A percentile compares a stretch with the other conserved stretches of the same genome.
Conservation (phyloP, 805 yeast genomes). For the Cyberlindnera mrakii region DNA sequence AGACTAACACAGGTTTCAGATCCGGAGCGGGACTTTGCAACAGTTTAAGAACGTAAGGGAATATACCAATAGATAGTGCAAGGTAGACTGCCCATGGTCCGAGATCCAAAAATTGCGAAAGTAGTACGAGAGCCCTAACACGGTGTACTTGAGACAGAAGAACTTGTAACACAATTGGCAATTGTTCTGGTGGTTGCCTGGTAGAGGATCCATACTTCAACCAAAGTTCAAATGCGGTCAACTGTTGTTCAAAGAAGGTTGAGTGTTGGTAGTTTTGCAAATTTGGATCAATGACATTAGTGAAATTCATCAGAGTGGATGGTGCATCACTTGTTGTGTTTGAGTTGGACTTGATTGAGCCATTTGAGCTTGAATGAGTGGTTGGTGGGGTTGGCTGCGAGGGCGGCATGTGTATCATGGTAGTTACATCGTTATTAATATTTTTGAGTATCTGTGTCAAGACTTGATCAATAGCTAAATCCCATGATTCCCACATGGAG, state of each 20-base stretch:
- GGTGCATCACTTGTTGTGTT: background rate
- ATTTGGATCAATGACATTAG: constrained; percentile 4
- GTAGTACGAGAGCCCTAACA: constrained; percentile 74
- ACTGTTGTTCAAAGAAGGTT: constrained; percentile 90
- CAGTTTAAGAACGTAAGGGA: constrained; percentile 87
- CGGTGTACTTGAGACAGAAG: constrained; percentile 91
- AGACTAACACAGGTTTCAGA: constrained; percentile 86
- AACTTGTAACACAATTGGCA: constrained; percentile 91
- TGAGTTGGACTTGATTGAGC: background rate
- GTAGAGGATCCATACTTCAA: constrained; percentile 82
- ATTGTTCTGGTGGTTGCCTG: constrained; percentile 86
- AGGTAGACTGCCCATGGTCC: constrained; percentile 98
- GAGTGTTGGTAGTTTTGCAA: constrained; percentile 73
- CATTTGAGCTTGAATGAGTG: background rate
- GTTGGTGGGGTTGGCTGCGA: background rate
- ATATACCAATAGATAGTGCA: constrained; percentile 89
- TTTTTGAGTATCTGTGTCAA: constrained; percentile 59
- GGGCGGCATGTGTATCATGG: background rate
- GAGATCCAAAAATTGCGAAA: constrained; percentile 81
- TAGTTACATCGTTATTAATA: constrained; percentile 21
- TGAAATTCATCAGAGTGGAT: background rate
- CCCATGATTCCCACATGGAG: constrained; percentile 98
- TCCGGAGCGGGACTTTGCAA: constrained; percentile 95
- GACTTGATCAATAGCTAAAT: constrained; percentile 92
- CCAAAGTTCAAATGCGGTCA: constrained; percentile 97